Percentiles rank a stretch among this genome's conserved stretches.
phyloP scores from a whole-genome alignment of 148 eudicot species.

The Rhododendron molle region DNA sequence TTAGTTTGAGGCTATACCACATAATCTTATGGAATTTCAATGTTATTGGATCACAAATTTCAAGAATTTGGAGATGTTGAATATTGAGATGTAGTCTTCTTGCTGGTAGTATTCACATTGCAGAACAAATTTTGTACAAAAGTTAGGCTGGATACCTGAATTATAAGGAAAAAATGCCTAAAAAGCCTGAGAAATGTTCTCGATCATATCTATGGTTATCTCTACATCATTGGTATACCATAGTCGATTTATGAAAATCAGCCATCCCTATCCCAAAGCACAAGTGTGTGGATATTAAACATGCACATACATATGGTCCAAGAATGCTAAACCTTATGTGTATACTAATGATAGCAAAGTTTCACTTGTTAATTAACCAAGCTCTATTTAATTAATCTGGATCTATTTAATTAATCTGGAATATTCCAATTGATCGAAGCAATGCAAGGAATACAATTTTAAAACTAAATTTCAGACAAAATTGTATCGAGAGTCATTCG shows the following conservation, averaged over 20 bases:
- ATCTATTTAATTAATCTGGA: not conserved
- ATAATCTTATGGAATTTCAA: not conserved
- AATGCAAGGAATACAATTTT: too few relatives aligned
- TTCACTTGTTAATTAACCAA: not conserved
- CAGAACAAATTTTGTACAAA: not conserved
- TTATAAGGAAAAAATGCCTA: not conserved
- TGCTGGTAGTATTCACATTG: not conserved
- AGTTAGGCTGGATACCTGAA: not conserved
- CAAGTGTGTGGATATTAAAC: not conserved
- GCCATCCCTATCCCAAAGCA: not conserved
- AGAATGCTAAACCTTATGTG: not conserved
- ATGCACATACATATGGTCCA: not conserved
- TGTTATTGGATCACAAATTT: not conserved
- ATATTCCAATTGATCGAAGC: not conserved
- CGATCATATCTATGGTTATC: not conserved
- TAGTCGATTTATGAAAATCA: not conserved
- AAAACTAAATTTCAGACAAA: too few relatives aligned
- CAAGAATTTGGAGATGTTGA: not conserved
- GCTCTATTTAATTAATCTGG: not conserved
- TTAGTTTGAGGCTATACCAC: not conserved
- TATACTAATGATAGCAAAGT: not conserved
- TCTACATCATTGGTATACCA: not conserved
- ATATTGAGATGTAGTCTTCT: not conserved
- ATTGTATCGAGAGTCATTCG: too few relatives aligned
- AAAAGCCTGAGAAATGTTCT: not conserved